Conservation (phyloP, 257 asterid genomes). For the Rubia yunnanensis region DNA sequence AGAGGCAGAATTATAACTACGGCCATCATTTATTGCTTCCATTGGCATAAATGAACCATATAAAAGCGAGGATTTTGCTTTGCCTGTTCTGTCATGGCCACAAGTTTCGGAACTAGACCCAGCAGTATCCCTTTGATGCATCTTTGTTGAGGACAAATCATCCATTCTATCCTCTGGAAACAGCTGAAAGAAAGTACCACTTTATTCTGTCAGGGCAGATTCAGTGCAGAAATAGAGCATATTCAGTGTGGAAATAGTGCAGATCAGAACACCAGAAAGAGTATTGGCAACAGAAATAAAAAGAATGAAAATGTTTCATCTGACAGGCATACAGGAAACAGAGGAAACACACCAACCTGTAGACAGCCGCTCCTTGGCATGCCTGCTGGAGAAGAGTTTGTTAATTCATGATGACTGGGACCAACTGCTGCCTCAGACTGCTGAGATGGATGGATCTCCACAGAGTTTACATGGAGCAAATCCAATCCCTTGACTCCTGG, state of each 20-base stretch:
- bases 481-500: constrained; percentile 10
- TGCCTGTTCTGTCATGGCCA: constrained; percentile 15
- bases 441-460: constrained; percentile 20
- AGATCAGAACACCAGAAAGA: neutral
- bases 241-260: neutral
- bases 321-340: neutral
- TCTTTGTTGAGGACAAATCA: constrained; percentile 17
- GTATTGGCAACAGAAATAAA: neutral
- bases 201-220: neutral
- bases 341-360: constrained; percentile 36
- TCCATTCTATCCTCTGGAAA: constrained; percentile 38
- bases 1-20: constrained; percentile 15
- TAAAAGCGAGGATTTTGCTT: constrained; percentile 25
- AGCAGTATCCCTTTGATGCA: constrained; percentile 14
- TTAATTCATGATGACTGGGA: constrained; percentile 23
- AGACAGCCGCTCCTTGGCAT: constrained; percentile 26
- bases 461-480: constrained; percentile 16
- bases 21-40: constrained; percentile 19
- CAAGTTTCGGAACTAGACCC: constrained; percentile 13
- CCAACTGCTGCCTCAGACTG: constrained; percentile 15
- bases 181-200: constrained; percentile 36
- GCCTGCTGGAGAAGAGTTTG: constrained; percentile 19
- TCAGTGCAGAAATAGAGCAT: too few species aligned
- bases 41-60: constrained; percentile 25
- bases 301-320: neutral